Base-by-base conservation (phyloP, 179 eudicot genomes). In the Spinacia oleracea region DNA sequence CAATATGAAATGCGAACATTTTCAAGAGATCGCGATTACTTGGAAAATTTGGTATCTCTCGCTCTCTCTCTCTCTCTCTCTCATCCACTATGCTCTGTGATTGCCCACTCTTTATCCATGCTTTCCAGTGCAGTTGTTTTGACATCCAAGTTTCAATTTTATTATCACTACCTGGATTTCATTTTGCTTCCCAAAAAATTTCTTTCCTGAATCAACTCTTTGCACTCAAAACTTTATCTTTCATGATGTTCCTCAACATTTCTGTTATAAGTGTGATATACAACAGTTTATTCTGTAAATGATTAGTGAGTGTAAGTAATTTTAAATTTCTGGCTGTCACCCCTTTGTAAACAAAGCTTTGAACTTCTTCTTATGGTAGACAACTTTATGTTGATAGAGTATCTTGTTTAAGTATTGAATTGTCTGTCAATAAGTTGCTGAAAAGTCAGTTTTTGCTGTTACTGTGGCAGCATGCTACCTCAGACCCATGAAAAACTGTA, bases 1-100 rank as follows among this genome's bases (percentile, higher is more conserved):
- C 99, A 96, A 86, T 96, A 80, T 83, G 99, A 96, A 87, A 93
- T 93, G 95, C 86, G 93, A 27, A 89, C 93, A 46, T 91, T 85
- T 76, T 91, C 96, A 42, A 86, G 78, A 79, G 96, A 91, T 74
- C 92, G 90, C 25, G 69, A 86, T 25, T 80, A 82, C 64, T 76
- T 91, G 77, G 96, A 91, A 79, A 91, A 90, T 80, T 79, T 91
- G 93, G 96, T 91, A 70, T 42, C 11, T 79, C 64, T 70, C 59
- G 74, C 11, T 56, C 80, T 55, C 67, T 68, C 64, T 70, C 59
- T 77, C 11, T 56, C 80, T 55, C 67, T 68, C 75, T 55, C 43
- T 64, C 38, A 38, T 38, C 40, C n/a, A n/a, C 12, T 66, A 73
- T 72, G 75, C 15, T 32, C 4, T 50, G 63, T 32, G 31, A 32